phyloP scores from a whole-genome alignment of 768 basidiomycete genomes.

The Mycena leptocephala region DNA sequence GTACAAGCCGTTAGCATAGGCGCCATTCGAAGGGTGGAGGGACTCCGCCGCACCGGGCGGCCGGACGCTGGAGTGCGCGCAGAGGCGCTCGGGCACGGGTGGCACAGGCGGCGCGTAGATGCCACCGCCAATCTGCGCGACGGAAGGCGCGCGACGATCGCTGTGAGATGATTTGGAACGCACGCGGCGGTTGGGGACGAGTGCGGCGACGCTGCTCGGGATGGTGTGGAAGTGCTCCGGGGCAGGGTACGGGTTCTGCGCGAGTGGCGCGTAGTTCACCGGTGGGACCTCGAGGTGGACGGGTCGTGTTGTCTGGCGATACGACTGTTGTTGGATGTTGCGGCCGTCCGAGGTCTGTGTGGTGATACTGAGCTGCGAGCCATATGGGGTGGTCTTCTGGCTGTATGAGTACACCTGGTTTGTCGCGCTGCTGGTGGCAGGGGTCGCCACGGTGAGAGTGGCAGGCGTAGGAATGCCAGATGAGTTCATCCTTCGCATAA shows the following conservation, averaged over 20 bases:
- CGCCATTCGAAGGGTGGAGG: constrained; percentile 9
- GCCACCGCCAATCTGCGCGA: not conserved
- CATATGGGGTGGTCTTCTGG: constrained; percentile 9
- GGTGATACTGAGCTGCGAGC: constrained; percentile 14
- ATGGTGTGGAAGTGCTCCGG: constrained; percentile 1
- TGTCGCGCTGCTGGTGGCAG: not conserved
- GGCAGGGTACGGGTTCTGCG: constrained; percentile 22
- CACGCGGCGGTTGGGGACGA: not conserved
- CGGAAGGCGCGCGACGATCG: not conserved
- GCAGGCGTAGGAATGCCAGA: not conserved
- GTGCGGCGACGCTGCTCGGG: not conserved
- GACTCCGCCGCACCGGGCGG: constrained; percentile 24
- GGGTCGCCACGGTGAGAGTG: not conserved
- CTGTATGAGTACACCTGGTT: constrained; percentile 2
- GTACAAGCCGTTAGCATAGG: constrained; percentile 23
- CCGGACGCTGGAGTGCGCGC: not conserved
- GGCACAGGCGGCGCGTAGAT: constrained; percentile 3
- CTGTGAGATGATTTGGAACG: constrained; percentile 21
- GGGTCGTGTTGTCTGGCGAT: not conserved
- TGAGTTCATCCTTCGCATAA: not conserved
- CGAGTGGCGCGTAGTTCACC: constrained; percentile 12
- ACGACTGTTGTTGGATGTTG: constrained; percentile 19
- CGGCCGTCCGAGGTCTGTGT: constrained; percentile 14
- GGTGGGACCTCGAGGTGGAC: constrained; percentile 14
- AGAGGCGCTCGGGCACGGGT: constrained; percentile 6